Evolutionary conservation across 2,329 filamentous ascomycete genomes (phyloP).

Genomic region (Beauveria scarabaeidicola): DNA sequence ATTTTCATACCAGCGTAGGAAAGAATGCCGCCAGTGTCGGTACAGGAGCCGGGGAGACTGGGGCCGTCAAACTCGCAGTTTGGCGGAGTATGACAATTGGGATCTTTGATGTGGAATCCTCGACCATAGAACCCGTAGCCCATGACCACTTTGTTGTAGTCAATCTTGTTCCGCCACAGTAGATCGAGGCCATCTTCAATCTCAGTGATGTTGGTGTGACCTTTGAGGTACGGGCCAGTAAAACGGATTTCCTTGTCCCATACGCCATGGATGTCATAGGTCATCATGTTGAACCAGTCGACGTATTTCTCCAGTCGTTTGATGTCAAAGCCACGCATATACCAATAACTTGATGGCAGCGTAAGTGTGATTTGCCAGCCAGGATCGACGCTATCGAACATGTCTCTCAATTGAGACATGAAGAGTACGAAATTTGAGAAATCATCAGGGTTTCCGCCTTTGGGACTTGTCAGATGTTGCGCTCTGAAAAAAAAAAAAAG

Average conservation of each 20-base stretch:
- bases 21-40: constrained; percentile 22
- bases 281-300: constrained; percentile 37
- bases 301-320: constrained; percentile 16
- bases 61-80: constrained; percentile 16
- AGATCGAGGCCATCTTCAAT: constrained; percentile 30
- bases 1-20: constrained; percentile 12
- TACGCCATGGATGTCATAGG: constrained; percentile 34
- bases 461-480: background rate
- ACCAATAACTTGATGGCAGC: constrained; percentile 21
- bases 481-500: background rate
- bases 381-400: background rate
- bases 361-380: constrained; percentile 7
- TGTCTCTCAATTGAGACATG: background rate
- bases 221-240: constrained; percentile 21
- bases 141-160: constrained; percentile 29
- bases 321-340: constrained; percentile 21
- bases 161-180: constrained; percentile 31
- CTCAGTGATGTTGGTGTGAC: constrained; percentile 33
- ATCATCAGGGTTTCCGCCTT: background rate
- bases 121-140: constrained; percentile 33
- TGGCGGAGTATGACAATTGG: background rate
- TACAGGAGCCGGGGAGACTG: constrained; percentile 19
- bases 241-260: constrained; percentile 23
- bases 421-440: background rate
- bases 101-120: constrained; percentile 11